A percentile compares a stretch with the other conserved stretches of the same genome.
These are phyloP conservation scores for Cardamine chenopodiifolia DNA, from an alignment of 345 rosid species.

Conservation along the genomic window DNA sequence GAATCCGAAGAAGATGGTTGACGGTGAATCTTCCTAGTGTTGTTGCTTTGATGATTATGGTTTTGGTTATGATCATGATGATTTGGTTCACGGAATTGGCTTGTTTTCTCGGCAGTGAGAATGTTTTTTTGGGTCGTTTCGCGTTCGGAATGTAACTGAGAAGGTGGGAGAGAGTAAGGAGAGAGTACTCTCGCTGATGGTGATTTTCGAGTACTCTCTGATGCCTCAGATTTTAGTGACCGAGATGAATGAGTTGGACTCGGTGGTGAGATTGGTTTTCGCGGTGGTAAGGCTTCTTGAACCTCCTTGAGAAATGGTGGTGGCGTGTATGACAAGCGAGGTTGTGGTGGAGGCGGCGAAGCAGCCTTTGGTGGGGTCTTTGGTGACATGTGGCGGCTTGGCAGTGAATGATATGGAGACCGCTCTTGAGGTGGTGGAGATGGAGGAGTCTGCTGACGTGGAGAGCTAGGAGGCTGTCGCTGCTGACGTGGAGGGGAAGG, in stretches of 20 bases:
- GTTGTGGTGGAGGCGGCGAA: constrained; percentile 14
- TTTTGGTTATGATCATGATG: constrained; percentile 22
- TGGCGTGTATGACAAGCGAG: constrained; percentile 35
- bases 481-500: constrained; percentile 18
- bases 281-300: constrained; percentile 40
- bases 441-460: constrained; percentile 31
- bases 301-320: constrained; percentile 41
- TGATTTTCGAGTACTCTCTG: constrained; percentile 48
- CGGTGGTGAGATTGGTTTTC: constrained; percentile 45
- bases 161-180: constrained; percentile 72
- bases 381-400: constrained; percentile 41
- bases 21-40: constrained; percentile 29
- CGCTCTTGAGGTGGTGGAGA: constrained; percentile 39
- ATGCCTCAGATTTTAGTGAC: constrained; percentile 23
- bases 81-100: constrained; percentile 35
- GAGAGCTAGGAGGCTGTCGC: background rate
- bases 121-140: constrained; percentile 65
- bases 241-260: constrained; percentile 31
- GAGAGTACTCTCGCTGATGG: constrained; percentile 67
- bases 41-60: constrained; percentile 25
- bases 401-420: constrained; percentile 32
- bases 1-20: constrained; percentile 47
- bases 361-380: constrained; percentile 30
- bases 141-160: constrained; percentile 50
- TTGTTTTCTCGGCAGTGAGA: constrained; percentile 50